These are phyloP conservation scores for Sporothrix phasma DNA, from an alignment of 2,329 filamentous ascomycete species.

Conservation along the genomic window DNA sequence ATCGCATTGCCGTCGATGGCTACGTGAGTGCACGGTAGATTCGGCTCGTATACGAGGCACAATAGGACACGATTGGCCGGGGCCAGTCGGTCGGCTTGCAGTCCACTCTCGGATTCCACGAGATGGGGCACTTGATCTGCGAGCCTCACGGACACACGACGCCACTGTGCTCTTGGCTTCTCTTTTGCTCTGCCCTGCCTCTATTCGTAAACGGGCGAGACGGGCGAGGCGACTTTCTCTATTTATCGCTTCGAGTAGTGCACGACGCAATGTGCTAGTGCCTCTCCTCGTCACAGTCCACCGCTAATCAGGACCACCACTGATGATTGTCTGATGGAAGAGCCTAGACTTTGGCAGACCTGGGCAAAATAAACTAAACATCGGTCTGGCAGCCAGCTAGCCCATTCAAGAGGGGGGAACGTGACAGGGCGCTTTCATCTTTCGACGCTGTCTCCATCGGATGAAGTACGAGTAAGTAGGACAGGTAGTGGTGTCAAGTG, in stretches of 20 bases:
- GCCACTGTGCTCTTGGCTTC: not conserved
- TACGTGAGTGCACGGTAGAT: not conserved
- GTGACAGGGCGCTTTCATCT: not conserved
- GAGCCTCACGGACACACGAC: constrained; percentile 1
- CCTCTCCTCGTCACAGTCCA: not conserved
- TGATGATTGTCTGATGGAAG: not conserved
- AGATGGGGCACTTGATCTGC: not conserved
- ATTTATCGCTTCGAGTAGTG: not conserved
- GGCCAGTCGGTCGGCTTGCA: not conserved
- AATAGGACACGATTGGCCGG: not conserved
- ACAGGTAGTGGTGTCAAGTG: not conserved
- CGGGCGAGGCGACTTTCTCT: not conserved
- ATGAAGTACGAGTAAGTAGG: too few relatives aligned
- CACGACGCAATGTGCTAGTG: not conserved
- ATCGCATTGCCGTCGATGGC: not conserved
- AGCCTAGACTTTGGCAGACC: not conserved
- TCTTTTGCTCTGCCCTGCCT: not conserved
- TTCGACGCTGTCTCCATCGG: not conserved
- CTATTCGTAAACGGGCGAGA: too few relatives aligned
- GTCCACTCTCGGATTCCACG: not conserved
- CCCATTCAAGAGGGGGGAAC: too few relatives aligned
- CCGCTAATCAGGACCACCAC: not conserved
- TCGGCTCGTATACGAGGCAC: not conserved
- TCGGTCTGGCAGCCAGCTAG: too few relatives aligned
- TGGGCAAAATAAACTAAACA: not conserved